Evolutionary conservation across 352 stramenopile species (phyloP), one percentile per base, ranked within the genome.

Genomic region (Pythium rhizo-oryzae): DNA sequence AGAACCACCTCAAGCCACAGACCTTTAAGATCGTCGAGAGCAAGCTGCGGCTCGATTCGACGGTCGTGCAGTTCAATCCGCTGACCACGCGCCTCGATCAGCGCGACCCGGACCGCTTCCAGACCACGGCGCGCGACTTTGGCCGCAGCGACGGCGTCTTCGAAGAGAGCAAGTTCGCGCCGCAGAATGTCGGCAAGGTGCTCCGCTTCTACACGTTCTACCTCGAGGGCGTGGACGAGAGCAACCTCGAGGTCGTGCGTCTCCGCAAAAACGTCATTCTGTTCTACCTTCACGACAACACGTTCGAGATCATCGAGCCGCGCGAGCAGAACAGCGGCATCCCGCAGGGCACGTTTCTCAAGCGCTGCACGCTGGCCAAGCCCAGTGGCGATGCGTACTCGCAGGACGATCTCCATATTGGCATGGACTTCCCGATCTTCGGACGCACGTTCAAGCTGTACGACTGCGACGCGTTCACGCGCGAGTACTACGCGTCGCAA

Each of bases 201-300:
- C 72, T 96, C 52, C 88, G 90, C 19, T 97, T 97, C 73, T 90
- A 89, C 58, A 82, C 72, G 35, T 97, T 95, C 62, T 97, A 94
- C 55, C 62, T 94, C 43, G 90, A 97, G 47, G 76, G 67, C 16
- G 87, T 96, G 16, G 78, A 93, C 54, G 91, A 97, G 37, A 92
- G 82, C 72, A 89, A 90, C 53, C 66, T 87, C 24, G 92, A 96
- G 68, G 50, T 91, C 50, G 77, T 93, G 41, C 82, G 77, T 6
- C 72, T 90, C 35, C 92, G 79, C 68, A 92, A 79, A 53, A 94
- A 84, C 65, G 80, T 83, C n/a, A 82, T 93, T 19, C 52, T 98
- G 59, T 71, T 90, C 16, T 96, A 96, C 62, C 76, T 97, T 30
- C 75, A 85, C 28, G 91, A 97, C 66, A 84, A 96, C 54, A 96